Evolutionary conservation across 2,329 filamentous ascomycete species (phyloP), one percentile per base, ranked within the genome.

Genomic region (Endothia cerciana): DNA sequence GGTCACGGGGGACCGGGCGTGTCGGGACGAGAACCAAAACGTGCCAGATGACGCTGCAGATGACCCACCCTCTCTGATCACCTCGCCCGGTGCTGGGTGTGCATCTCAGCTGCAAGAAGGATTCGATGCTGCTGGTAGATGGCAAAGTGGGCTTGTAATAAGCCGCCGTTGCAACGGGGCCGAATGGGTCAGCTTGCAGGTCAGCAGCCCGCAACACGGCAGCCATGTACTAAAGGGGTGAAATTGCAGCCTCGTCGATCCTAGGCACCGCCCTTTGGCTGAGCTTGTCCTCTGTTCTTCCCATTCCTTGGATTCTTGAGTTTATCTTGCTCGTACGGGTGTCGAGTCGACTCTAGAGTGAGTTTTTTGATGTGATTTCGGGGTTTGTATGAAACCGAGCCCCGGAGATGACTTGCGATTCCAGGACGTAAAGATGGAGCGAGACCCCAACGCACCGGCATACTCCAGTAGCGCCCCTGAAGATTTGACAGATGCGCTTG

Each of bases 401-500:
- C 49, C 6, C 19, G 28, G 30, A 55, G 17, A 55, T 33, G 15
- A 33, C 17, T 28, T 13, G 5, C 41, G 1, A 11, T 13, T 15
- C 51, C 6, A 36, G n/a, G 7, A 17, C 36, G 36, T 25, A 7
- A 60, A 28, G 55, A 66, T 66, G 61, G 61, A 64, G 6, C 17
- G 22, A 45, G 61, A 57, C 45, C 36, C 36, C 45, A 55, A 45
- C 28, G 47, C 57, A 45, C 57, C 45, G 36, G 57, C 19, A 59
- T 47, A 60, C 53, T 59, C 61, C 56, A 51, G 53, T n/a, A 38
- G 28, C n/a, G 25, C 49, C 19, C 49, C 62, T 36, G 62, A 41
- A 62, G 65, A 65, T 47, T 33, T 60, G 56, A 51, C 38, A 7
- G 65, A 63, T 47, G 57, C 65, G 2, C 49, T 60, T 43, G 65